Conservation (phyloP, 306 rosid genomes). For the Fragaria iinumae region DNA sequence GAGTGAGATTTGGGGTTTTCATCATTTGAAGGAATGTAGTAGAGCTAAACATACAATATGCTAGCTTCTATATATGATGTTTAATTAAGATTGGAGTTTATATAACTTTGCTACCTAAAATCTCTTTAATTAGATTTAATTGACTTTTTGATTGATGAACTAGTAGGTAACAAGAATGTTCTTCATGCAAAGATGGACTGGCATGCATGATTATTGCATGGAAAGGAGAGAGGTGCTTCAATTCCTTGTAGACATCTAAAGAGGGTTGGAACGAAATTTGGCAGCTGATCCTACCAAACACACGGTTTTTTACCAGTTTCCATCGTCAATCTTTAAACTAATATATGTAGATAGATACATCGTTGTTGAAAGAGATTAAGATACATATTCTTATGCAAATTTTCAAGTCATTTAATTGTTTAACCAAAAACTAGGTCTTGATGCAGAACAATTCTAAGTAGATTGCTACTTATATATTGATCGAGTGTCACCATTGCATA, state of each 20-base stretch:
- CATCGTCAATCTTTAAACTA: slow-evolving; percentile 1
- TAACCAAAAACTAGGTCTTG: not conserved
- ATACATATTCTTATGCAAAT: not conserved
- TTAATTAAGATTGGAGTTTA: slow-evolving; percentile 21
- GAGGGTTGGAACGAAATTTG: slow-evolving; percentile 34
- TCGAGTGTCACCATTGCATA: not conserved
- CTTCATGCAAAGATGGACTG: slow-evolving; percentile 6
- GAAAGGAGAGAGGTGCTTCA: not conserved
- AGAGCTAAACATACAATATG: not conserved
- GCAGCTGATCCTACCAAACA: slow-evolving; percentile 53
- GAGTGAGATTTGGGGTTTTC: slow-evolving; percentile 20
- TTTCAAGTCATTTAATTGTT: not conserved
- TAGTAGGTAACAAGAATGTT: slow-evolving; percentile 14
- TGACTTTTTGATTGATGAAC: not conserved
- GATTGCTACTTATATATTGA: not conserved
- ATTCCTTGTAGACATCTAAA: slow-evolving; percentile 9
- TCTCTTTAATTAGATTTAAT: not conserved
- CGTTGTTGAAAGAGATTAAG: not conserved
- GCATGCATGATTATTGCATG: not conserved
- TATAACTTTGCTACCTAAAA: slow-evolving; percentile 19
- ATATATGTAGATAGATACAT: slow-evolving; percentile 3
- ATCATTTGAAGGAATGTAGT: slow-evolving; percentile 9
- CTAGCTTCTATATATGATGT: not conserved
- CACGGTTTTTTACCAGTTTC: slow-evolving; percentile 53
- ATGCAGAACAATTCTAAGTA: not conserved